These are phyloP conservation scores for Chlorella vulgaris DNA, from an alignment of 139 green algal genomes.

Conservation along the genomic window DNA sequence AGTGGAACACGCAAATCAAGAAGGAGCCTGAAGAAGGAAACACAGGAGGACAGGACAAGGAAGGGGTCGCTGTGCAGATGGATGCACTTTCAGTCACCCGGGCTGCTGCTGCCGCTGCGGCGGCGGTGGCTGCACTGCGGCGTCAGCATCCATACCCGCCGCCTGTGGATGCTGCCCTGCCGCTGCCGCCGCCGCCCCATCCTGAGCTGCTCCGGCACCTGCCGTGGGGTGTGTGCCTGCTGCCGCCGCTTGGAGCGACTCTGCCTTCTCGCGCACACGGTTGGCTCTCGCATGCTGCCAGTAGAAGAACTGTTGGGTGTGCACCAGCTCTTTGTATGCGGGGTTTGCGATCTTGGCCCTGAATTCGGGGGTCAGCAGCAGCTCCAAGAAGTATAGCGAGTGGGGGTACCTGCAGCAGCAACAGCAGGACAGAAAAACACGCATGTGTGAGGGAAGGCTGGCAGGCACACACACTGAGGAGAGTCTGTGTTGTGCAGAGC, in stretches of 20 bases:
- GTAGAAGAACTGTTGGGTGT: conserved; percentile 68
- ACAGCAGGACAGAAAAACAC: neutral
- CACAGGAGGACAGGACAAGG: no score
- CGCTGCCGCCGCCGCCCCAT: no score
- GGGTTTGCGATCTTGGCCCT: conserved; percentile 67
- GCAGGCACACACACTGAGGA: neutral
- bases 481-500: no score
- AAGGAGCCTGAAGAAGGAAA: no score
- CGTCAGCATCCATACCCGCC: neutral
- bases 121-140: neutral
- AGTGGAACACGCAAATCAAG: no score
- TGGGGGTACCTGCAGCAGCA: conserved; percentile 80
- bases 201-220: neutral
- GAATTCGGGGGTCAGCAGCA: conserved; percentile 81
- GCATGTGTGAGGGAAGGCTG: no score
- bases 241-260: neutral
- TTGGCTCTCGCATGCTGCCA: conserved; percentile 79
- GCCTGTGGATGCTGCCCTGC: neutral
- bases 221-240: neutral
- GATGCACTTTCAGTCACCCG: neutral
- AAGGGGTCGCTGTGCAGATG: neutral
- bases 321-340: conserved; percentile 68
- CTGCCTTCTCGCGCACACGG: conserved; percentile 29
- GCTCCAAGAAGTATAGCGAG: conserved; percentile 82
- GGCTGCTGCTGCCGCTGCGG: neutral